These are phyloP conservation scores for Aspergillus viridinutans DNA, from an alignment of 2,329 filamentous ascomycete species.

Conservation along the genomic window DNA sequence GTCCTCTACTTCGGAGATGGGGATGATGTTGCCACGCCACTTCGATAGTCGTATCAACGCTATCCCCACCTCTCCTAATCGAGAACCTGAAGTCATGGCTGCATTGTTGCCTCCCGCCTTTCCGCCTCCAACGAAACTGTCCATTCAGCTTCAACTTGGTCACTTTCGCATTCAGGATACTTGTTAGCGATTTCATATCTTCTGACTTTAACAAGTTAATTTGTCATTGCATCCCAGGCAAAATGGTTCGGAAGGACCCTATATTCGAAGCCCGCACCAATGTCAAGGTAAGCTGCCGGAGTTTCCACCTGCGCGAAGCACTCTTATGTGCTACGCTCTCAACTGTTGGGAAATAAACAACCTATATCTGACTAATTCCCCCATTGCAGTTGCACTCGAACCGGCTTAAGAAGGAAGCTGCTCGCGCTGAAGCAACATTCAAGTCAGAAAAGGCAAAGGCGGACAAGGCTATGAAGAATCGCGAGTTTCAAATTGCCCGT, in stretches of 20 bases:
- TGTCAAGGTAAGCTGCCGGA: conserved; percentile 31
- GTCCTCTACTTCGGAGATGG: background rate
- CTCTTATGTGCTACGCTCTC: background rate
- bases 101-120: conserved; percentile 5
- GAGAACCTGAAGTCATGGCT: background rate
- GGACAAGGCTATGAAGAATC: conserved; percentile 46
- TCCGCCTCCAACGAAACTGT: background rate
- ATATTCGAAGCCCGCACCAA: conserved; percentile 42
- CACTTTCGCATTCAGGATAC: background rate
- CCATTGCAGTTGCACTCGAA: conserved; percentile 42
- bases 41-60: background rate
- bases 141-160: background rate
- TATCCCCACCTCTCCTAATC: conserved; percentile 1
- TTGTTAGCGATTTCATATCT: background rate
- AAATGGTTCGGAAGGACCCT: conserved; percentile 39
- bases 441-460: conserved; percentile 47
- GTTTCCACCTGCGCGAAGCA: background rate
- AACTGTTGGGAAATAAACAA: background rate
- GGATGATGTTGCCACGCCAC: conserved; percentile 21
- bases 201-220: no score
- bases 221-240: conserved; percentile 8
- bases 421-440: conserved; percentile 43
- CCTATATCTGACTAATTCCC: background rate
- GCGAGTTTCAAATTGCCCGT: conserved; percentile 47
- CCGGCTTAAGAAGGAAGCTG: conserved; percentile 45